Conservation (phyloP, 352 stramenopile genomes). For the Saprolegnia parasitica region DNA sequence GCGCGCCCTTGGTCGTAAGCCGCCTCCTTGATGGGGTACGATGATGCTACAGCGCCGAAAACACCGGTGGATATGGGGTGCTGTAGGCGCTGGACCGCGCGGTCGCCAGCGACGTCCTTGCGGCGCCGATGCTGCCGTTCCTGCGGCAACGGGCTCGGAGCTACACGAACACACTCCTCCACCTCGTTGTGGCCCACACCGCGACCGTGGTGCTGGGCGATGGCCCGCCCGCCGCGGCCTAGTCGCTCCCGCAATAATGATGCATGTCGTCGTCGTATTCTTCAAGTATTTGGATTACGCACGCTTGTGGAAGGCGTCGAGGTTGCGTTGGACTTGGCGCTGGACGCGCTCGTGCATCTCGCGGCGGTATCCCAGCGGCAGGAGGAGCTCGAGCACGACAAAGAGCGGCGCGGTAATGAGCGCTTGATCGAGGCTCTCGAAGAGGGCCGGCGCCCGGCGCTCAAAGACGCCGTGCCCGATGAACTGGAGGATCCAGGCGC, state of each 20-base stretch:
- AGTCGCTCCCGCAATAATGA: too few relatives aligned
- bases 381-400: slow-evolving; percentile 74
- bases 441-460: slow-evolving; percentile 69
- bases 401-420: slow-evolving; percentile 82
- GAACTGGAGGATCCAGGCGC: slow-evolving; percentile 77
- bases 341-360: slow-evolving; percentile 58
- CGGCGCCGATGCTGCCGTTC: background rate
- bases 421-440: slow-evolving; percentile 82
- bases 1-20: background rate
- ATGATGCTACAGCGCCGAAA: background rate
- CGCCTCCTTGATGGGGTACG: background rate
- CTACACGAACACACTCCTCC: background rate
- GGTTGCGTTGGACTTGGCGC: slow-evolving; percentile 56
- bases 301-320: slow-evolving; percentile 46
- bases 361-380: slow-evolving; percentile 68
- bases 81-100: background rate
- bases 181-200: background rate
- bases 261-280: too few relatives aligned
- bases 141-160: background rate
- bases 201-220: too few relatives aligned
- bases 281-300: background rate
- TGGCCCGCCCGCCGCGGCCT: too few relatives aligned
- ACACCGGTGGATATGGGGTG: background rate
- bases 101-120: background rate
- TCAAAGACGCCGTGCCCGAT: slow-evolving; percentile 85